Evolutionary conservation across 2,329 filamentous ascomycete genomes (phyloP).

Genomic region (Chaetothyriales sp.): DNA sequence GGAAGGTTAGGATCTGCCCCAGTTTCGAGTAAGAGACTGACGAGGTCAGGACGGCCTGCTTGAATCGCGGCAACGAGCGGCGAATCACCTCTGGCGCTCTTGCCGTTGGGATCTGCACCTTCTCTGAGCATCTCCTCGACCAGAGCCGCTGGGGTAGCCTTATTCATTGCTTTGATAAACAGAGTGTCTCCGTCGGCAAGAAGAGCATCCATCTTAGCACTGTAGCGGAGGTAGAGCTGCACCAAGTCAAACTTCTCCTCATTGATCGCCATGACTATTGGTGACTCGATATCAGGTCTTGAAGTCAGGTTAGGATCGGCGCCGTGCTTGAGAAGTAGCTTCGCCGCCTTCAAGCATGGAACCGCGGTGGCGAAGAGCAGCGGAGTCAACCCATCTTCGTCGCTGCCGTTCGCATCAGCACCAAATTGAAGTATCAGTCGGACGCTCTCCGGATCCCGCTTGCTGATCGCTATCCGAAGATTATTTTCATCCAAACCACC

Average conservation of each 20-base stretch:
- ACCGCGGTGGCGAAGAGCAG: constrained; percentile 40
- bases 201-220: constrained; percentile 42
- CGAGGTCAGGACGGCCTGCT: constrained; percentile 42
- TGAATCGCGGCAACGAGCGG: constrained; percentile 50
- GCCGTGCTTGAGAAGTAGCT: constrained; percentile 50
- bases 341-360: constrained; percentile 43
- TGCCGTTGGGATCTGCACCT: constrained; percentile 44
- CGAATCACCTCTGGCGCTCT: constrained; percentile 50
- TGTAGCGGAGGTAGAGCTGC: constrained; percentile 48
- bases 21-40: constrained; percentile 41
- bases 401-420: constrained; percentile 41
- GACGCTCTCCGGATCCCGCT: constrained; percentile 40
- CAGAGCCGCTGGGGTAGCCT: constrained; percentile 41
- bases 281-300: constrained; percentile 40
- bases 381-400: constrained; percentile 39
- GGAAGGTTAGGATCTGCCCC: constrained; percentile 55
- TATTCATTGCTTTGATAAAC: constrained; percentile 47
- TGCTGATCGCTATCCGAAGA: constrained; percentile 40
- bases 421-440: constrained; percentile 45
- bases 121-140: constrained; percentile 48
- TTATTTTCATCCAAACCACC: constrained; percentile 30
- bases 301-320: constrained; percentile 43
- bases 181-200: constrained; percentile 47
- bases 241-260: constrained; percentile 44
- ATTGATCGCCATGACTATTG: constrained; percentile 39